These are phyloP conservation scores for Globisporangium cystogenes DNA, from an alignment of 352 stramenopile species.

Conservation along the genomic window DNA sequence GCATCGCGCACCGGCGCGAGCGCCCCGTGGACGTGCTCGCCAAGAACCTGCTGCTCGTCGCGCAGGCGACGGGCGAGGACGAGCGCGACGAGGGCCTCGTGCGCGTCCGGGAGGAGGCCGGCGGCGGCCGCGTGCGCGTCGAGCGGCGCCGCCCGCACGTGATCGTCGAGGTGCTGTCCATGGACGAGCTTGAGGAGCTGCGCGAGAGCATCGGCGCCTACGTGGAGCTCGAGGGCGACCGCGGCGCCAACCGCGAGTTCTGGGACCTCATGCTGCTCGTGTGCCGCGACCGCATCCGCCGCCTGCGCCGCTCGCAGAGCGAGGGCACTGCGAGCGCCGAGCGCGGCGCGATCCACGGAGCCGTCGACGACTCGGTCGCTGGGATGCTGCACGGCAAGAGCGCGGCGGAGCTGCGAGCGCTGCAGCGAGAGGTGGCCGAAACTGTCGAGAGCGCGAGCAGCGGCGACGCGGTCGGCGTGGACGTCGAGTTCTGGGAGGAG, in stretches of 20 bases:
- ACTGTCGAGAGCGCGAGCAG: constrained; percentile 62
- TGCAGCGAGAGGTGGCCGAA: constrained; percentile 57
- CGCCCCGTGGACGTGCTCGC: constrained; percentile 95
- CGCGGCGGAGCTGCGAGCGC: constrained; percentile 29
- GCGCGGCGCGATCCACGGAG: constrained; percentile 77
- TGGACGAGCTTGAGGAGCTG: constrained; percentile 81
- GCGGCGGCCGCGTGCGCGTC: constrained; percentile 68
- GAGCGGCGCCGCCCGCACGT: constrained; percentile 64
- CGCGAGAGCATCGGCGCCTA: constrained; percentile 89
- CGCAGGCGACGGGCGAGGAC: constrained; percentile 51
- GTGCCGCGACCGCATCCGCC: constrained; percentile 66
- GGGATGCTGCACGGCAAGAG: constrained; percentile 88
- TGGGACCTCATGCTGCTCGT: constrained; percentile 82
- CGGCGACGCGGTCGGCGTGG: constrained; percentile 54
- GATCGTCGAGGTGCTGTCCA: constrained; percentile 74
- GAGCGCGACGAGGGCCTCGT: constrained; percentile 64
- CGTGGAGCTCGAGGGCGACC: constrained; percentile 79
- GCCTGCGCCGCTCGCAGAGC: constrained; percentile 50
- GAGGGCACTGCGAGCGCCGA: constrained; percentile 48
- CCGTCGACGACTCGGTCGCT: constrained; percentile 84
- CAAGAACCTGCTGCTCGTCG: constrained; percentile 98
- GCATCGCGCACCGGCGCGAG: constrained; percentile 88
- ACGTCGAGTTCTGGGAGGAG: constrained; percentile 93
- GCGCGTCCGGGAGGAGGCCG: neutral
- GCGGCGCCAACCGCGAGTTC: constrained; percentile 72